These are phyloP conservation scores for Mallotus japonicus DNA, from an alignment of 441 rosid species.

Conservation along the genomic window DNA sequence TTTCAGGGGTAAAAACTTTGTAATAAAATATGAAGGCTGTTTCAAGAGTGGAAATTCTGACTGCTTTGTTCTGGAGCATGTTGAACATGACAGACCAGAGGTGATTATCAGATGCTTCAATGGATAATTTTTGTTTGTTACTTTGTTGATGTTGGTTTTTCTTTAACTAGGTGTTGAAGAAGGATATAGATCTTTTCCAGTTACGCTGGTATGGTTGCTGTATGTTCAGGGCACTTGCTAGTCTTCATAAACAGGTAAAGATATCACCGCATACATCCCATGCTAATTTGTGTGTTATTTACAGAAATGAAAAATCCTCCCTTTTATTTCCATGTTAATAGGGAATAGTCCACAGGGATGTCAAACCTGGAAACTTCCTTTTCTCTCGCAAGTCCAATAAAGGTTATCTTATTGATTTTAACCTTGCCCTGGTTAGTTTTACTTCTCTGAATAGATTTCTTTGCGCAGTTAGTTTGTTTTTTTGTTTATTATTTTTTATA, in stretches of 20 bases:
- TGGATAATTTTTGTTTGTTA: conserved; percentile 7
- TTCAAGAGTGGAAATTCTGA: conserved; percentile 69
- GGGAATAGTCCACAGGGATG: conserved; percentile 96
- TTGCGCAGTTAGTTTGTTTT: conserved; percentile 4
- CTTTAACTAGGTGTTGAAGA: conserved; percentile 55
- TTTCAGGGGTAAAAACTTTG: conserved; percentile 77
- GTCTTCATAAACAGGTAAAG: conserved; percentile 80
- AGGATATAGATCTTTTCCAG: conserved; percentile 65
- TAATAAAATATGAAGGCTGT: conserved; percentile 79
- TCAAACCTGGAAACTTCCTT: conserved; percentile 96
- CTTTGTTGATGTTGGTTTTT: conserved; percentile 22
- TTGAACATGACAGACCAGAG: conserved; percentile 96
- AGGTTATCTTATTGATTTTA: conserved; percentile 95
- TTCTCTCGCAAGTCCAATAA: conserved; percentile 68
- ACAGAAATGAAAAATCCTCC: conserved; percentile 8
- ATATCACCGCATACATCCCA: conserved; percentile 2
- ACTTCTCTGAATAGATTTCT: conserved; percentile 8
- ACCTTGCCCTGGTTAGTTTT: conserved; percentile 84
- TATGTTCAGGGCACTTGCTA: conserved; percentile 84
- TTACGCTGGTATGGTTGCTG: conserved; percentile 84
- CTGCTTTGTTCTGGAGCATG: conserved; percentile 88
- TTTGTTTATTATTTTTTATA: too few relatives aligned
- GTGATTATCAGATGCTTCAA: conserved; percentile 29
- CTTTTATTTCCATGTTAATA: conserved; percentile 28
- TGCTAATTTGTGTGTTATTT: conserved; percentile 17